Evolutionary conservation across 2,329 filamentous ascomycete genomes (phyloP), one percentile per base, ranked within the genome.

Genomic region (Arthrobotrys entomopaga): DNA sequence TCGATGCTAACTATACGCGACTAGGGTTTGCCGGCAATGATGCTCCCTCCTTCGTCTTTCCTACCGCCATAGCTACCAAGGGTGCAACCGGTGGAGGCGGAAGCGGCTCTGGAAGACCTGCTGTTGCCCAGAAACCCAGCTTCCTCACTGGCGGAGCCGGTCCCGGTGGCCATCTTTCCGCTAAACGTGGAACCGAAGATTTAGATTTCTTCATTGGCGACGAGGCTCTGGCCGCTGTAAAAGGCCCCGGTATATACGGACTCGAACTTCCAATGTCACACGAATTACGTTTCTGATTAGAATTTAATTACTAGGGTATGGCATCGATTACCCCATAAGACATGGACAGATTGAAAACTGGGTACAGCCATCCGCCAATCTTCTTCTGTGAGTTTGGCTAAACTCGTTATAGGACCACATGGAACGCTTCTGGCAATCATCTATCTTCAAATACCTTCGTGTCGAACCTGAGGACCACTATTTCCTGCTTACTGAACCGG

Each of bases 401-500:
- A 13, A 76, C 76, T 63, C 78, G 78, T 70, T 38, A 50, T 78
- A 95, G 91, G 95, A 99, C 83, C 92, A 97, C 80, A 99, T 99
- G 95, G 95, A 99, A 83, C 90, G 95, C 77, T 99, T 98, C 85
- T 99, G 95, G 95, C 98, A 96, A 78, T 98, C 98, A 85, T 99
- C 95, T 77, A 99, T 99, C 84, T 99, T 99, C 88, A 99, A 99
- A 83, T 99, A 99, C 81, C 87, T 99, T 61, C 89, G 95, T 79
- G 95, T 99, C 78, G 95, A 99, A 84, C 95, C 95, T 29, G 95
- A 99, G 84, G 95, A 99, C 81, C 95, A 99, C 83, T 93, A 97
- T 85, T 99, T 99, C 83, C 89, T 99, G 76, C 89, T 99, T 73
- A 99, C 95, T 75, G 95, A 99, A 82, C 95, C 95, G 73, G 93